These are phyloP conservation scores for Hamiltosporidium magnivora DNA, from an alignment of 371 early-diverging fungal genomes.

Conservation along the genomic window DNA sequence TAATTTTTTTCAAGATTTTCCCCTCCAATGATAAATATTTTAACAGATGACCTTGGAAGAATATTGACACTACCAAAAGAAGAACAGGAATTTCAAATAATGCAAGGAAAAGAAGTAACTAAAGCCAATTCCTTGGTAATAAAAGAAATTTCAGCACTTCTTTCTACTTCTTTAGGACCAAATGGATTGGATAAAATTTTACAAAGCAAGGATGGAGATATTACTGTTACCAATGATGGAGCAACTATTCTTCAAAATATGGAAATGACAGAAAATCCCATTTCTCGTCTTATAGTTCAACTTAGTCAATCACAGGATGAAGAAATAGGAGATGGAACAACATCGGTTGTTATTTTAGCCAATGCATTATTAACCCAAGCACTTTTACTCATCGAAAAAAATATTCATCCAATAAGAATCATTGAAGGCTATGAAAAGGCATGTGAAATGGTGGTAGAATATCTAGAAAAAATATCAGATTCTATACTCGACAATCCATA, in stretches of 20 bases:
- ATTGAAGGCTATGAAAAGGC: conserved; percentile 94
- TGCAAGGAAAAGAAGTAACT: background rate
- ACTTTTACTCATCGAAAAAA: conserved; percentile 77
- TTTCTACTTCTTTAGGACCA: conserved; percentile 96
- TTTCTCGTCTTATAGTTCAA: conserved; percentile 88
- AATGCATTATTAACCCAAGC: conserved; percentile 90
- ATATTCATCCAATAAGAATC: conserved; percentile 96
- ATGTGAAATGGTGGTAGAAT: conserved; percentile 72
- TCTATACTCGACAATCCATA: conserved; percentile 8
- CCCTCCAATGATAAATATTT: background rate
- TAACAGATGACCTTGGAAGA: conserved; percentile 1
- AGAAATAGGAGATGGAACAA: conserved; percentile 99
- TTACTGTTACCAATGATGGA: conserved; percentile 98
- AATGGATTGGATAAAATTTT: conserved; percentile 97
- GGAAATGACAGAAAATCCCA: conserved; percentile 87
- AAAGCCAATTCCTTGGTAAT: conserved; percentile 79
- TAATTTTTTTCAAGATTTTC: no score
- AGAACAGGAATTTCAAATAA: background rate
- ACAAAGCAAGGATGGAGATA: conserved; percentile 91
- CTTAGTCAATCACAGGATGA: conserved; percentile 95
- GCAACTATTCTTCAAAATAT: conserved; percentile 97
- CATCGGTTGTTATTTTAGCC: conserved; percentile 95
- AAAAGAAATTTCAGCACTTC: conserved; percentile 78
- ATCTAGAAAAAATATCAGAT: conserved; percentile 77
- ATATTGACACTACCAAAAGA: background rate